Percentiles rank a stretch among this genome's conserved stretches.
Conservation (phyloP, 2,329 filamentous ascomycete species). For the Berkeleyomyces rouxiae region DNA sequence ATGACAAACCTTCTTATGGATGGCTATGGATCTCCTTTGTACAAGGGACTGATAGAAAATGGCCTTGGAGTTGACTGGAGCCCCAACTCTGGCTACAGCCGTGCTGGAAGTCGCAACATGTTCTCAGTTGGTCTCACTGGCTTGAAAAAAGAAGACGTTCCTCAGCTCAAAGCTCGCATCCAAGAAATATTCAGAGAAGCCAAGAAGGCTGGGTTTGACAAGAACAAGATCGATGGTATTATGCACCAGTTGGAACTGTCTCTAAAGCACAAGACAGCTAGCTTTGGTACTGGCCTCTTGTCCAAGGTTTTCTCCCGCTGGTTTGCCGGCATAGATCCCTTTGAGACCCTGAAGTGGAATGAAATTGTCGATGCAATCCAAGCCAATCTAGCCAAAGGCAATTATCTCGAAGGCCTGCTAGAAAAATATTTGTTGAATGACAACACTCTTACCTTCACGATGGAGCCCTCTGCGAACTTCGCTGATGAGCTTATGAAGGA, state of each 20-base stretch:
- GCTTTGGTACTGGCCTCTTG: constrained; percentile 81
- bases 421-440: constrained; percentile 85
- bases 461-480: constrained; percentile 69
- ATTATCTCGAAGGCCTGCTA: constrained; percentile 69
- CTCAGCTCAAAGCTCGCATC: constrained; percentile 58
- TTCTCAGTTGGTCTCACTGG: constrained; percentile 86
- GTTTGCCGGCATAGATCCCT: constrained; percentile 91
- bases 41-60: constrained; percentile 73
- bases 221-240: constrained; percentile 81
- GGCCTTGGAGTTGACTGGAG: constrained; percentile 87
- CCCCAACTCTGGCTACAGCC: constrained; percentile 84
- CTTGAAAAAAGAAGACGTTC: constrained; percentile 65
- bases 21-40: constrained; percentile 88
- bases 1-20: constrained; percentile 75
- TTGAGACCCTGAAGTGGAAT: constrained; percentile 83
- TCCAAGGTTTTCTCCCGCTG: constrained; percentile 78
- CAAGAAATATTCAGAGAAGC: constrained; percentile 55
- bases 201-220: constrained; percentile 64
- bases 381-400: constrained; percentile 51
- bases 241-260: constrained; percentile 87
- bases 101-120: constrained; percentile 57
- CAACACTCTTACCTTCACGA: constrained; percentile 79
- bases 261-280: constrained; percentile 89
- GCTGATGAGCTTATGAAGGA: constrained; percentile 57
- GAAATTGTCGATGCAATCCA: constrained; percentile 75